Conservation (phyloP, 768 basidiomycete species). For the Agaricus blazei region DNA sequence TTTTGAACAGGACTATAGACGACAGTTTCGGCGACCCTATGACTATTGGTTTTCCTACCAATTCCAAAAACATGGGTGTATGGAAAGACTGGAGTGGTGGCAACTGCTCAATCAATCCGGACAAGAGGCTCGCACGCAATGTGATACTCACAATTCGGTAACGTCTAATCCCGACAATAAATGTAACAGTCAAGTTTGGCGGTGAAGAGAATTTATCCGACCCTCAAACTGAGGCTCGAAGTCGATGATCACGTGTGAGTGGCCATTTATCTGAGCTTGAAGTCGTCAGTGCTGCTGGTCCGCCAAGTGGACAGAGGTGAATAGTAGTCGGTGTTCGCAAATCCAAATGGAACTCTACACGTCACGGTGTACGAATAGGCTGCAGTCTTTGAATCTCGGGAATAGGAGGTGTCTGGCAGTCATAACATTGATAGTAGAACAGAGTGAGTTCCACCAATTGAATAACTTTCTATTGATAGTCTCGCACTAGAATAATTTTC, state of each 20-base stretch:
- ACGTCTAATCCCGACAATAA: conserved; percentile 24
- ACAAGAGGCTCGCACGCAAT: conserved; percentile 16
- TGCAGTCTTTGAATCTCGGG: too few species aligned
- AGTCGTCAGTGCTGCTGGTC: too few species aligned
- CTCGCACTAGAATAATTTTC: background rate
- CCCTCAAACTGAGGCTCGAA: background rate
- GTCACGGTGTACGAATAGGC: too few species aligned
- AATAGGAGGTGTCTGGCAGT: too few species aligned
- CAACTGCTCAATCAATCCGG: conserved; percentile 21
- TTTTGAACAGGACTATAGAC: conserved; percentile 30
- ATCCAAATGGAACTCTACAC: too few species aligned
- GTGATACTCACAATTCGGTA: conserved; percentile 25
- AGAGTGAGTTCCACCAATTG: too few species aligned
- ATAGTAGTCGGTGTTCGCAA: too few species aligned
- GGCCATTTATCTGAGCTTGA: too few species aligned
- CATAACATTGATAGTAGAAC: too few species aligned
- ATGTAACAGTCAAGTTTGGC: conserved; percentile 23
- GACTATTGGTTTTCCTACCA: conserved; percentile 21
- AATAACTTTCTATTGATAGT: too few species aligned
- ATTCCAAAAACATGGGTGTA: conserved; percentile 4
- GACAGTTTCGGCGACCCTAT: conserved; percentile 28
- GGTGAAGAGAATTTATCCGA: conserved; percentile 11
- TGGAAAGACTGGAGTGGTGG: conserved; percentile 22
- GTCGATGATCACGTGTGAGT: too few species aligned
- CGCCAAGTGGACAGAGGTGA: too few species aligned